These are phyloP conservation scores for Beta lomatogona DNA, from an alignment of 179 eudicot species.

Conservation along the genomic window DNA sequence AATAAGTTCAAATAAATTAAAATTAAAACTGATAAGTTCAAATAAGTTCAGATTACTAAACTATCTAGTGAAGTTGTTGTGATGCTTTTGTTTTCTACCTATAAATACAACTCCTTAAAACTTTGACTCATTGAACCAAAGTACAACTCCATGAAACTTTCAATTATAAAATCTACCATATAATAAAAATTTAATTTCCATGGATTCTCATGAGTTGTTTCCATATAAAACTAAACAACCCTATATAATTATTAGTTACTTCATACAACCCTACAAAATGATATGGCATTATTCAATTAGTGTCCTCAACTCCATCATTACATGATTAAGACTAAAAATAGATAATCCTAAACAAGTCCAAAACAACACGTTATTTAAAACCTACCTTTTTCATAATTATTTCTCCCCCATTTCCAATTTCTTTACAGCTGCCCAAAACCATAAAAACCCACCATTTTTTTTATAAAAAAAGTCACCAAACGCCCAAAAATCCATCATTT, in stretches of 20 bases:
- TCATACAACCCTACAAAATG: neutral
- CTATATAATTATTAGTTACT: neutral
- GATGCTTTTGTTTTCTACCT: neutral
- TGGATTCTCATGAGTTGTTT: neutral
- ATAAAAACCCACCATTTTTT: neutral
- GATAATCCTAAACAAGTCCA: constrained; percentile 23
- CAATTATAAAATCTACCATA: neutral
- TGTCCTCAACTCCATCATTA: neutral
- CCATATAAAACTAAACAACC: too few species aligned
- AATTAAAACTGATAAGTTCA: too few species aligned
- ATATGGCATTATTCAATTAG: neutral
- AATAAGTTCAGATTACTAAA: too few species aligned
- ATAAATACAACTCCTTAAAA: neutral
- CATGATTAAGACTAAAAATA: constrained; percentile 10
- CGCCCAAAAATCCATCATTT: neutral
- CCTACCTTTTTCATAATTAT: neutral
- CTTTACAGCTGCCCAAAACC: constrained; percentile 18
- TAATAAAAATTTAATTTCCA: neutral
- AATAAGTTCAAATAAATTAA: too few species aligned
- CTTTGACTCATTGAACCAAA: constrained; percentile 6
- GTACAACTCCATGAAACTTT: neutral
- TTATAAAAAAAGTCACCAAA: constrained; percentile 5
- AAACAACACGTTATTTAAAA: constrained; percentile 16
- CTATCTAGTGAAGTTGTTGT: neutral
- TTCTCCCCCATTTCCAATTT: neutral